Conservation (phyloP, 345 rosid genomes). For the Eucalyptus sp. region DNA sequence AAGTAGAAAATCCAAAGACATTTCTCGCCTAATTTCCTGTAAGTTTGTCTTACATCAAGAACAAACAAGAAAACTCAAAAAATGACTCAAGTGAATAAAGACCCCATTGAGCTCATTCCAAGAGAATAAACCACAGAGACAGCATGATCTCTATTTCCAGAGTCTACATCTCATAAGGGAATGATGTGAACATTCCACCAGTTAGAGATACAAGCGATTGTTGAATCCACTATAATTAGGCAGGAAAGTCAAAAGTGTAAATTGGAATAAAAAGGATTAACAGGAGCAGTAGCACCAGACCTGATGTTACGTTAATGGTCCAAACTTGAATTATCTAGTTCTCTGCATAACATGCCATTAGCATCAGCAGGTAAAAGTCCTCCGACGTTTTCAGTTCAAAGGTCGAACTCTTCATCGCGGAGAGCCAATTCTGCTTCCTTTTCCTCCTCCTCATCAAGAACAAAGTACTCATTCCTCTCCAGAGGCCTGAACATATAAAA, state of each 20-base stretch:
- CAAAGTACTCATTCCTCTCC: constrained; percentile 87
- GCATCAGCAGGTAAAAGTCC: background rate
- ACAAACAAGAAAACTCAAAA: background rate
- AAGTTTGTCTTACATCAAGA: background rate
- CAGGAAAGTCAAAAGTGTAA: background rate
- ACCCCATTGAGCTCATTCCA: background rate
- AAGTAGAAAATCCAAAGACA: background rate
- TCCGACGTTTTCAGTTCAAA: constrained; percentile 14
- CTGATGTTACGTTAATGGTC: background rate
- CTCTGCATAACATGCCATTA: background rate
- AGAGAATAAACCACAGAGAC: background rate
- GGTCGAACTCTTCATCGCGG: constrained; percentile 86
- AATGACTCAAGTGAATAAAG: background rate
- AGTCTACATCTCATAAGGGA: background rate
- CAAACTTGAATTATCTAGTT: background rate
- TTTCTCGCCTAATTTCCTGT: background rate
- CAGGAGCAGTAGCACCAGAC: background rate
- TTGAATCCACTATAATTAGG: background rate
- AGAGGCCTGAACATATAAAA: constrained; percentile 91
- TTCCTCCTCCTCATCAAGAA: constrained; percentile 82
- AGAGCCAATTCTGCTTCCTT: constrained; percentile 90
- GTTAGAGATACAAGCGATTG: background rate
- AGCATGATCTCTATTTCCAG: background rate
- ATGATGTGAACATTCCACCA: background rate
- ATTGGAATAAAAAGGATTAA: background rate